Conservation (phyloP, 2,329 filamentous ascomycete species). For the Nigrograna mackinnonii region DNA sequence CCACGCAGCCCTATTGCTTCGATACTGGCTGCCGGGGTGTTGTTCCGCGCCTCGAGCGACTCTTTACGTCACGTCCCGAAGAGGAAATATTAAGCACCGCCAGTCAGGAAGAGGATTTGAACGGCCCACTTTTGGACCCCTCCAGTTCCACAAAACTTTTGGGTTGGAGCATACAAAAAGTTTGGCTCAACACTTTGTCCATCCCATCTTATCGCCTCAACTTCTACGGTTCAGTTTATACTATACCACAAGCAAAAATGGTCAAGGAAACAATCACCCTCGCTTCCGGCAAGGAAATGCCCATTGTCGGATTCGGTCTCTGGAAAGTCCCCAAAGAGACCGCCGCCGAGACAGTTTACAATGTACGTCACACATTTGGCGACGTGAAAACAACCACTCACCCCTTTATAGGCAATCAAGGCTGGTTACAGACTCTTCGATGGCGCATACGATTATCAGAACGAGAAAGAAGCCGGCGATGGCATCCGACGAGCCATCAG, state of each 20-base stretch:
- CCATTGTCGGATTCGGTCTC: constrained; percentile 75
- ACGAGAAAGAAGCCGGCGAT: constrained; percentile 22
- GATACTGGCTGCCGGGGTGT: too few relatives aligned
- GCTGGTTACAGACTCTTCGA: constrained; percentile 33
- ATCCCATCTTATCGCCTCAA: neutral
- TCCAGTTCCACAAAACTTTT: constrained; percentile 7
- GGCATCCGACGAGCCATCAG: constrained; percentile 21
- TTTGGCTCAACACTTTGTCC: neutral
- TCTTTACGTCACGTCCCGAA: constrained; percentile 8
- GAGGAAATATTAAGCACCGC: constrained; percentile 11
- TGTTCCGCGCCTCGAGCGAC: too few relatives aligned
- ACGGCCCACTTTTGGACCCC: neutral
- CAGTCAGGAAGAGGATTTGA: constrained; percentile 7
- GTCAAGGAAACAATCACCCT: constrained; percentile 60
- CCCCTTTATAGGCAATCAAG: constrained; percentile 44
- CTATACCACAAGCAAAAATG: constrained; percentile 10
- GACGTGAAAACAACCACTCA: constrained; percentile 52
- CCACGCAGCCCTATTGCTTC: too few relatives aligned
- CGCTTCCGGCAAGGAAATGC: constrained; percentile 70
- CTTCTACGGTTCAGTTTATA: neutral
- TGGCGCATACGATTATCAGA: constrained; percentile 28
- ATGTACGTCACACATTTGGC: constrained; percentile 45
- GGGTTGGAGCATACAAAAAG: neutral
- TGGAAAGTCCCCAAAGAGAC: constrained; percentile 82
- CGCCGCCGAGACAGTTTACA: constrained; percentile 77